A percentile compares a stretch with the other conserved stretches of the same genome.
Conservation (phyloP, 176 grass and related monocot genomes). For the Poa pratensis region DNA sequence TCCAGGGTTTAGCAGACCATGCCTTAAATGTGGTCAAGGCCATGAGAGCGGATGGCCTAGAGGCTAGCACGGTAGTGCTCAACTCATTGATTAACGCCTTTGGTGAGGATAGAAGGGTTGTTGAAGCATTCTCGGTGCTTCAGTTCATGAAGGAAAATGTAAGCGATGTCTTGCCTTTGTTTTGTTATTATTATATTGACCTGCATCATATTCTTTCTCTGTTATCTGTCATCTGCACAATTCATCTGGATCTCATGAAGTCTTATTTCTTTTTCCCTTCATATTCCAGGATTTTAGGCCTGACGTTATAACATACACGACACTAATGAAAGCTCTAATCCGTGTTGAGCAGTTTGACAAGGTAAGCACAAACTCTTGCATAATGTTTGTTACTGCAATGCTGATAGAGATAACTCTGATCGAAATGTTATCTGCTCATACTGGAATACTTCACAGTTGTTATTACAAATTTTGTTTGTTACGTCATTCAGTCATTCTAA, state of each 20-base stretch:
- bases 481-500: not conserved
- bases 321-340: constrained; percentile 96
- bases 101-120: constrained; percentile 90
- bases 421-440: not conserved
- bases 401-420: constrained; percentile 14
- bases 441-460: not conserved
- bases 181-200: constrained; percentile 18
- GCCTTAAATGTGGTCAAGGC: constrained; percentile 90
- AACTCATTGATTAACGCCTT: constrained; percentile 98
- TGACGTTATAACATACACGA: constrained; percentile 98
- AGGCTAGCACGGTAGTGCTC: constrained; percentile 75
- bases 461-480: not conserved
- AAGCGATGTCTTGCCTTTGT: constrained; percentile 22
- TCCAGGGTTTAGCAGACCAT: constrained; percentile 90
- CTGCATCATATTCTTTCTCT: constrained; percentile 22
- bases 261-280: constrained; percentile 27
- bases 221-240: not conserved
- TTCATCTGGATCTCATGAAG: constrained; percentile 13
- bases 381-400: not conserved
- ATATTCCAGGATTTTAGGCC: constrained; percentile 75
- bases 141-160: constrained; percentile 99
- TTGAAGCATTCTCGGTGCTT: constrained; percentile 91
- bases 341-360: constrained; percentile 96
- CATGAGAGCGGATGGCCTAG: constrained; percentile 91
- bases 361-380: constrained; percentile 47